Evolutionary conservation across 1,284 basidiomycete species (phyloP).

Genomic region (Coniferiporia weirii): DNA sequence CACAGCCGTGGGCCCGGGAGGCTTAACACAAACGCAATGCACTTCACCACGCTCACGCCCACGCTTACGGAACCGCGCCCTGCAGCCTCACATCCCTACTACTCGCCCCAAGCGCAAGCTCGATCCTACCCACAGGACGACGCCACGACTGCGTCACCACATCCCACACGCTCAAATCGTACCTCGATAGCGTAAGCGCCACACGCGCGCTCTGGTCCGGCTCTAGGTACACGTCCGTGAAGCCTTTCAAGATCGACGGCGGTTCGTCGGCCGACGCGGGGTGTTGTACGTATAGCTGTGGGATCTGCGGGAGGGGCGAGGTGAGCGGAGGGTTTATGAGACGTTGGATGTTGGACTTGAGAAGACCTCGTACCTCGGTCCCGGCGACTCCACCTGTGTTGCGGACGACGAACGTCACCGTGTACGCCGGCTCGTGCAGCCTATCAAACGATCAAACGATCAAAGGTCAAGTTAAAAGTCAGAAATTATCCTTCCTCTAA

Average conservation of each 20-base stretch:
- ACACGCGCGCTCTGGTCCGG: slow-evolving; percentile 33
- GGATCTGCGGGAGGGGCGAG: slow-evolving; percentile 27
- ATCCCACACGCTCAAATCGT: slow-evolving; percentile 45
- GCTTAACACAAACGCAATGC: no score
- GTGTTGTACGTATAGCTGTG: slow-evolving; percentile 42
- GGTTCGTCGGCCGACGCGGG: slow-evolving; percentile 36
- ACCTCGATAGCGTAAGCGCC: slow-evolving; percentile 36
- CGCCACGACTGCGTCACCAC: slow-evolving; percentile 46
- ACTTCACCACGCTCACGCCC: no score
- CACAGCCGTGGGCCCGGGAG: no score
- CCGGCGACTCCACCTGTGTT: slow-evolving; percentile 30
- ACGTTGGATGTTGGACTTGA: slow-evolving; percentile 27
- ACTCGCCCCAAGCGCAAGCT: slow-evolving; percentile 47
- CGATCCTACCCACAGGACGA: slow-evolving; percentile 40
- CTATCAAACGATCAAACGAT: slow-evolving; percentile 6
- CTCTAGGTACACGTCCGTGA: slow-evolving; percentile 37
- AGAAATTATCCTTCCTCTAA: no score
- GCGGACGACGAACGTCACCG: slow-evolving; percentile 27
- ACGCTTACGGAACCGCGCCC: slow-evolving; percentile 24
- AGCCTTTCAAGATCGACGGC: slow-evolving; percentile 40
- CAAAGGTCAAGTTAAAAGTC: no score
- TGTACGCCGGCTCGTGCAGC: slow-evolving; percentile 27
- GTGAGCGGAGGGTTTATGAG: slow-evolving; percentile 7
- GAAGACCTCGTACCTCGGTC: slow-evolving; percentile 33
- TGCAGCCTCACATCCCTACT: slow-evolving; percentile 40